These are phyloP conservation scores for Fusarium sp. DNA, from an alignment of 2,329 filamentous ascomycete species.

Conservation along the genomic window DNA sequence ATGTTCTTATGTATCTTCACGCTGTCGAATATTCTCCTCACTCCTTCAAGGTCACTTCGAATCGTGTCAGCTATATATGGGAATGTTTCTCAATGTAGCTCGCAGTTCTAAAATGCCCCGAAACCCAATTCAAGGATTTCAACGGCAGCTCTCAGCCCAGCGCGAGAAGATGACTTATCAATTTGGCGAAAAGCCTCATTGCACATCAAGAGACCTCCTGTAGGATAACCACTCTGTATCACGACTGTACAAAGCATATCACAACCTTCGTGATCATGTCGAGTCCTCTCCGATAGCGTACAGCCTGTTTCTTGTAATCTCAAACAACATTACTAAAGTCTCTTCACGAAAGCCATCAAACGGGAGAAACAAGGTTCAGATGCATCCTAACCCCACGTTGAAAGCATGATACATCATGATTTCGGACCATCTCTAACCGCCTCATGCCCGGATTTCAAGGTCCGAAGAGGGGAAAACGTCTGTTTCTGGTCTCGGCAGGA, in stretches of 20 bases:
- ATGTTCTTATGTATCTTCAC: neutral
- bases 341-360: neutral
- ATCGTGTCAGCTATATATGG: neutral
- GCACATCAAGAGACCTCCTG: neutral
- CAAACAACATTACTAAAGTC: neutral
- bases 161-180: neutral
- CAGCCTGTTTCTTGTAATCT: neutral
- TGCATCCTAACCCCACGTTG: neutral
- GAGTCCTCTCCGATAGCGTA: neutral
- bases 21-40: neutral
- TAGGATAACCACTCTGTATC: neutral
- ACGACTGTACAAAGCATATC: neutral
- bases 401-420: constrained; percentile 31
- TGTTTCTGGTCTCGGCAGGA: constrained; percentile 15
- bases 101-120: neutral
- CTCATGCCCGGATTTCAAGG: constrained; percentile 28
- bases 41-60: neutral
- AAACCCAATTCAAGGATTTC: neutral
- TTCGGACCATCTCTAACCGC: constrained; percentile 25
- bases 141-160: neutral
- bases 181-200: neutral
- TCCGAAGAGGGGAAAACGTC: constrained; percentile 28
- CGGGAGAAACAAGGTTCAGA: neutral
- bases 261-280: neutral
- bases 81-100: neutral